phyloP scores from a whole-genome alignment of 1,139 yeast genomes.

The Candida pseudoviswanathii region DNA sequence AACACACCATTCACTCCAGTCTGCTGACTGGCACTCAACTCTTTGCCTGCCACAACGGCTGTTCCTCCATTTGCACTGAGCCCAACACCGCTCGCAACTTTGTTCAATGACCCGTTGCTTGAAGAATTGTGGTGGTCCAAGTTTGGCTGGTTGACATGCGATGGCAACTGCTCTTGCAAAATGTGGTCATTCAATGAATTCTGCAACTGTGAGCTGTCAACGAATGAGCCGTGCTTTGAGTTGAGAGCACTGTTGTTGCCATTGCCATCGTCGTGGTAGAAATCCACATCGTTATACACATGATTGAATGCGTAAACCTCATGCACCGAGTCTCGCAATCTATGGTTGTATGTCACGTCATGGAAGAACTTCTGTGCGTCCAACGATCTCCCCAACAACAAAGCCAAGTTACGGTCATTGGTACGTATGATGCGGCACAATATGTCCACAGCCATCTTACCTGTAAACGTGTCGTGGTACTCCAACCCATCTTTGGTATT shows the following conservation, averaged over 20 bases:
- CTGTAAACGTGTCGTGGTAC: slow-evolving; percentile 93
- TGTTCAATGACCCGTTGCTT: slow-evolving; percentile 4
- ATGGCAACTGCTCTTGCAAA: slow-evolving; percentile 24
- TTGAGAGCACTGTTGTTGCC: slow-evolving; percentile 17
- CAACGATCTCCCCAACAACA: slow-evolving; percentile 84
- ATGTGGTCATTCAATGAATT: slow-evolving; percentile 16
- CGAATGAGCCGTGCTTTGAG: slow-evolving; percentile 37
- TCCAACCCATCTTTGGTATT: slow-evolving; percentile 92
- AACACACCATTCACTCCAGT: slow-evolving; percentile 84
- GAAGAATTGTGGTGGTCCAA: slow-evolving; percentile 9
- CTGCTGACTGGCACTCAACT: slow-evolving; percentile 18
- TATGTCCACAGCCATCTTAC: slow-evolving; percentile 89
- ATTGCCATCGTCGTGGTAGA: slow-evolving; percentile 29
- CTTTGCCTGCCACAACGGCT: slow-evolving; percentile 10
- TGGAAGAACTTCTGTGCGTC: slow-evolving; percentile 95
- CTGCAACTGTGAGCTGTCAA: slow-evolving; percentile 19
- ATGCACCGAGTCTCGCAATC: slow-evolving; percentile 81
- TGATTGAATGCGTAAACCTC: slow-evolving; percentile 91
- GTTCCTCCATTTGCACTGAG: background rate
- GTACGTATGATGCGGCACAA: slow-evolving; percentile 85
- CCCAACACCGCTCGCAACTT: slow-evolving; percentile 4
- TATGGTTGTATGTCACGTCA: slow-evolving; percentile 93
- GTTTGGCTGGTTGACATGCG: slow-evolving; percentile 14
- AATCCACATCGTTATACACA: slow-evolving; percentile 44
- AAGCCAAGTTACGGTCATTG: slow-evolving; percentile 86